These are phyloP conservation scores for Hypholoma fasciculare DNA, from an alignment of 768 basidiomycete genomes.

Conservation along the genomic window DNA sequence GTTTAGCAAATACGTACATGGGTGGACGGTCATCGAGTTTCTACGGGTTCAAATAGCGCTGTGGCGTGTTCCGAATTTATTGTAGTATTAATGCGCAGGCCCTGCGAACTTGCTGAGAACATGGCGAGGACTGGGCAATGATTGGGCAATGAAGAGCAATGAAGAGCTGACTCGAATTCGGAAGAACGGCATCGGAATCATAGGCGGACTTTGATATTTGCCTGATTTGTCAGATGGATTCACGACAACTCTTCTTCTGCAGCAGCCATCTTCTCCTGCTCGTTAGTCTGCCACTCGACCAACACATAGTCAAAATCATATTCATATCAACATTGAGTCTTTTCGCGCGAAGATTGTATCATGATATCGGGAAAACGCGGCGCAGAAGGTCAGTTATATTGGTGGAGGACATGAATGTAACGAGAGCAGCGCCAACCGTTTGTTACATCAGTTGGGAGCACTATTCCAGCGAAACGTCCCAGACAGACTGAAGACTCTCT, in stretches of 20 bases:
- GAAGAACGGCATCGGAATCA: background rate
- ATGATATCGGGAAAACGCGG: conserved; percentile 38
- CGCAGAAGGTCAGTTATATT: conserved; percentile 35
- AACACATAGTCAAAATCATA: background rate
- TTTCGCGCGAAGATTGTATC: background rate
- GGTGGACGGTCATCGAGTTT: no score
- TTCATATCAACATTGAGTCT: background rate
- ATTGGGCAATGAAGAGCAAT: background rate
- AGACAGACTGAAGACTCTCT: conserved; percentile 54
- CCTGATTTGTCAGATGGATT: background rate
- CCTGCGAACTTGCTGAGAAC: no score
- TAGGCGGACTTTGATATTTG: background rate
- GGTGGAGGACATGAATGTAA: conserved; percentile 4
- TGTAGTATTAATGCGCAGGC: no score
- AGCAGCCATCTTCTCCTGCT: background rate
- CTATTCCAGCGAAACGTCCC: conserved; percentile 40
- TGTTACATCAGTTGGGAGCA: conserved; percentile 24
- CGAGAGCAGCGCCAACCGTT: conserved; percentile 7
- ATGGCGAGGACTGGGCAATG: background rate
- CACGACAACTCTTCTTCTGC: background rate
- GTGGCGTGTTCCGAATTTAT: no score
- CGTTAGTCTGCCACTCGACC: background rate
- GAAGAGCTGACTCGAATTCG: background rate
- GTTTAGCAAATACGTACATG: no score
- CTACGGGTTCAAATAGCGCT: no score